Evolutionary conservation across 495 filamentous ascomycete species (phyloP).

Genomic region (Tuber melanosporum): DNA sequence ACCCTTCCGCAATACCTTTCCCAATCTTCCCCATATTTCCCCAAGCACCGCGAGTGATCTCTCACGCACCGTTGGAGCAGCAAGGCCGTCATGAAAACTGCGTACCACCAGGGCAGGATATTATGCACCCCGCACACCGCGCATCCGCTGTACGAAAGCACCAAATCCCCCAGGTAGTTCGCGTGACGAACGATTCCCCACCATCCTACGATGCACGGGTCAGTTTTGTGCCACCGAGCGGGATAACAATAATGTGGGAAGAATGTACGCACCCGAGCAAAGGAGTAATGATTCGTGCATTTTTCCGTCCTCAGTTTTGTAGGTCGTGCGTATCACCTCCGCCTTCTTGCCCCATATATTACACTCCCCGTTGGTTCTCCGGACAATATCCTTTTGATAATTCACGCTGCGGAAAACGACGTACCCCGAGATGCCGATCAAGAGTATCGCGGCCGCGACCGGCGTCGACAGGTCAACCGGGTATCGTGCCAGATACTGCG

Average conservation of each 20-base stretch:
- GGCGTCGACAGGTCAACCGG: slow-evolving; percentile 43
- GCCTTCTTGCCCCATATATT: slow-evolving; percentile 47
- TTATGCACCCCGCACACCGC: slow-evolving; percentile 45
- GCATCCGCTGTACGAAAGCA: slow-evolving; percentile 46
- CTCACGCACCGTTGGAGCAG: slow-evolving; percentile 43
- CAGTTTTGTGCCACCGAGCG: not conserved
- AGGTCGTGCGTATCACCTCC: slow-evolving; percentile 44
- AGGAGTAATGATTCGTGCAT: slow-evolving; percentile 46
- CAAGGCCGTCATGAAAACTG: slow-evolving; percentile 46
- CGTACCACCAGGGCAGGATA: slow-evolving; percentile 48
- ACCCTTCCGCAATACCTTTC: slow-evolving; percentile 46
- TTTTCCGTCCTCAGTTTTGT: slow-evolving; percentile 45
- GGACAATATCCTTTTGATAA: slow-evolving; percentile 48
- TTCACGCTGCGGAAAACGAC: slow-evolving; percentile 48
- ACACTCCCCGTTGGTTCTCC: slow-evolving; percentile 45
- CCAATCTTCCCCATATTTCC: slow-evolving; percentile 49
- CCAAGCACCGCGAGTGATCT: slow-evolving; percentile 46
- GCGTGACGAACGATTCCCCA: slow-evolving; percentile 50
- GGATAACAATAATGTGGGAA: slow-evolving; percentile 11
- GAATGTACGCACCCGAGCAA: slow-evolving; percentile 41
- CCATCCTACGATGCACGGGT: slow-evolving; percentile 42
- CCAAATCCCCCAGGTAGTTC: slow-evolving; percentile 49
- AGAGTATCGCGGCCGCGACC: slow-evolving; percentile 39
- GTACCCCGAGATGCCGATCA: slow-evolving; percentile 46
- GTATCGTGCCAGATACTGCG: slow-evolving; percentile 48